Percentiles rank a stretch among this genome's conserved stretches.
Conservation (phyloP, 495 filamentous ascomycete genomes). For the Aspergillus sparsus region DNA sequence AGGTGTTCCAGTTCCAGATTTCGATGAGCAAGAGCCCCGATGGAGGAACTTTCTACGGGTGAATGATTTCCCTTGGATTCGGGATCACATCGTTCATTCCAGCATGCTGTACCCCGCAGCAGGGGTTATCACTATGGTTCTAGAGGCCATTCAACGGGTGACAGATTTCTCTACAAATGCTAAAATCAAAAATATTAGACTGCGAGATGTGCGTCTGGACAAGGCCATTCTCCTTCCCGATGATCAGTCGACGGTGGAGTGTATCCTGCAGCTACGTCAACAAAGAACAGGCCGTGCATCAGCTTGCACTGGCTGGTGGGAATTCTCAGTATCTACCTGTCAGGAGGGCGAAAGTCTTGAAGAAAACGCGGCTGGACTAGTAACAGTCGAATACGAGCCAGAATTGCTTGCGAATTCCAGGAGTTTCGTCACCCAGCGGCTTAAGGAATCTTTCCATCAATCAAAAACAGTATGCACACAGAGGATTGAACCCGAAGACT, state of each 20-base stretch:
- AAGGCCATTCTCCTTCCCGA: neutral
- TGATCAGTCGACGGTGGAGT: neutral
- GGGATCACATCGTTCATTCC: constrained; percentile 34
- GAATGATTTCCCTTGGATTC: constrained; percentile 37
- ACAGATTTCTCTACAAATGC: neutral
- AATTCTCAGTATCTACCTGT: constrained; percentile 1
- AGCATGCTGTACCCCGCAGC: constrained; percentile 37
- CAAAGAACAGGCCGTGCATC: neutral
- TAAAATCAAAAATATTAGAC: neutral
- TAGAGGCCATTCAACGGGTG: constrained; percentile 37
- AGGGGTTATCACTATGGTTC: constrained; percentile 37
- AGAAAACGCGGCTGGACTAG: neutral
- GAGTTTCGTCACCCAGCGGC: neutral
- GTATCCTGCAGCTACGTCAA: neutral
- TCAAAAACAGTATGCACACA: neutral
- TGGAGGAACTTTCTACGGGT: constrained; percentile 34
- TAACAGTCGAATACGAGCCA: neutral
- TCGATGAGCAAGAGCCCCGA: constrained; percentile 16
- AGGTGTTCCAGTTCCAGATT: constrained; percentile 22
- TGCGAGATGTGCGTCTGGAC: neutral
- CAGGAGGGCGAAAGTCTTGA: neutral
- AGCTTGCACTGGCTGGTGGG: neutral
- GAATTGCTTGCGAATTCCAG: neutral
- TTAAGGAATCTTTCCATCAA: neutral
- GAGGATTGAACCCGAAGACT: neutral